Conservation (phyloP, 768 basidiomycete genomes). For the Pholiota molesta region DNA sequence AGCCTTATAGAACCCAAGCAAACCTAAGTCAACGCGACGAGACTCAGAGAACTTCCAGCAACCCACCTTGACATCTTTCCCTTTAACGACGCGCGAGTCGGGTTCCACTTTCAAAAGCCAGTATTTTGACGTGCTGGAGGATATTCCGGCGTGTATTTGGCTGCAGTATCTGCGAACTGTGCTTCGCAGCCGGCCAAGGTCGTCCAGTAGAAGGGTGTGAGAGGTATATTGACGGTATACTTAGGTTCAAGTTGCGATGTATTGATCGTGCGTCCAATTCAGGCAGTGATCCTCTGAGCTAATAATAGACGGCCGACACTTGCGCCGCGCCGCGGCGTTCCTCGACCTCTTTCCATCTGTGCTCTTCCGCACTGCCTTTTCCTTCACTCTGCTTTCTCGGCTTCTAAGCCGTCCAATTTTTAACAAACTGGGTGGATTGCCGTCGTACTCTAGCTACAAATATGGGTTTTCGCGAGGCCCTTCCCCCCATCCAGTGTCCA, state of each 20-base stretch:
- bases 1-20: not conserved
- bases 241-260: not conserved
- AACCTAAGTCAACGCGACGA: not conserved
- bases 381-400: no score
- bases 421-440: no score
- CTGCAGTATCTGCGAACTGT: not conserved
- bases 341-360: no score
- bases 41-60: not conserved
- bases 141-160: not conserved
- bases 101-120: slow-evolving; percentile 92
- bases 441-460: no score
- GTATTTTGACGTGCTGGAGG: slow-evolving; percentile 27
- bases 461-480: no score
- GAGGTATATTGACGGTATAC: not conserved
- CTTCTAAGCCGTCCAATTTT: no score
- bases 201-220: not conserved
- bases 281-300: no score
- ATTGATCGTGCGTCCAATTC: not conserved
- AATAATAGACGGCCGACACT: not conserved
- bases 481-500: no score
- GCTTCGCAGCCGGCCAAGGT: not conserved
- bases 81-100: slow-evolving; percentile 81
- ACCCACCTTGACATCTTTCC: slow-evolving; percentile 80
- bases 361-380: no score
- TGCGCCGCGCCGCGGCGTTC: no score